phyloP scores from a whole-genome alignment of 2,329 filamentous ascomycete species.

The Neopestalotiopsis clavispora region DNA sequence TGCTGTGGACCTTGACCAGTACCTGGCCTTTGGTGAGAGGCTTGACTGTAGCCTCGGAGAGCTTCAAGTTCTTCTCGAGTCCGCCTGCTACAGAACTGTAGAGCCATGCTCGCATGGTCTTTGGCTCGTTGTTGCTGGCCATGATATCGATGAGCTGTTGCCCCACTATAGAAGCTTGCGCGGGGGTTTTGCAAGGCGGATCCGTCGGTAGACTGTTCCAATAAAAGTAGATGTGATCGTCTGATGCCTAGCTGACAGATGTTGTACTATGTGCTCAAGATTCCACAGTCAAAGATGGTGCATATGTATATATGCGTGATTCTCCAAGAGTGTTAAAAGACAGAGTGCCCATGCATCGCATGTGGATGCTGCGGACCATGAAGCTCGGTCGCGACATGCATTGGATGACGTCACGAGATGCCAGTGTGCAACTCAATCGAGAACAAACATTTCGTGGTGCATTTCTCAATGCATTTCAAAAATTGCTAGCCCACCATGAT shows the following conservation, averaged over 20 bases:
- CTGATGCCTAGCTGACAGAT: too few relatives aligned
- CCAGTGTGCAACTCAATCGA: too few relatives aligned
- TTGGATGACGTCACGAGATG: too few relatives aligned
- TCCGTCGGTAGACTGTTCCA: background rate
- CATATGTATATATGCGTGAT: background rate
- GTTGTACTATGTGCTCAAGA: too few relatives aligned
- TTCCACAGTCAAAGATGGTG: too few relatives aligned
- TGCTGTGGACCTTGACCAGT: constrained; percentile 48
- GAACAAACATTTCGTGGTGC: background rate
- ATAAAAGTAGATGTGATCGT: too few relatives aligned
- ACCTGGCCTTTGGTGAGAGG: constrained; percentile 34
- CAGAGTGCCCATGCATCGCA: too few relatives aligned
- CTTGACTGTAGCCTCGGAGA: constrained; percentile 1
- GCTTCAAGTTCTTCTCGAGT: constrained; percentile 12
- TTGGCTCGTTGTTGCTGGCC: background rate
- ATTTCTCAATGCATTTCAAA: background rate
- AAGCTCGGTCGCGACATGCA: too few relatives aligned
- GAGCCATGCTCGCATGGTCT: constrained; percentile 18
- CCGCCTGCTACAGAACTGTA: constrained; percentile 9
- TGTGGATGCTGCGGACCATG: too few relatives aligned
- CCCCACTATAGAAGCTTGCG: background rate
- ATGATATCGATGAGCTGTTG: background rate
- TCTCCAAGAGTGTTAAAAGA: too few relatives aligned
- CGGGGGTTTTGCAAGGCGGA: background rate
- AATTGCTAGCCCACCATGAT: too few relatives aligned